Evolutionary conservation across 2,329 filamentous ascomycete genomes (phyloP).

Genomic region (Trichophyton benhamiae): DNA sequence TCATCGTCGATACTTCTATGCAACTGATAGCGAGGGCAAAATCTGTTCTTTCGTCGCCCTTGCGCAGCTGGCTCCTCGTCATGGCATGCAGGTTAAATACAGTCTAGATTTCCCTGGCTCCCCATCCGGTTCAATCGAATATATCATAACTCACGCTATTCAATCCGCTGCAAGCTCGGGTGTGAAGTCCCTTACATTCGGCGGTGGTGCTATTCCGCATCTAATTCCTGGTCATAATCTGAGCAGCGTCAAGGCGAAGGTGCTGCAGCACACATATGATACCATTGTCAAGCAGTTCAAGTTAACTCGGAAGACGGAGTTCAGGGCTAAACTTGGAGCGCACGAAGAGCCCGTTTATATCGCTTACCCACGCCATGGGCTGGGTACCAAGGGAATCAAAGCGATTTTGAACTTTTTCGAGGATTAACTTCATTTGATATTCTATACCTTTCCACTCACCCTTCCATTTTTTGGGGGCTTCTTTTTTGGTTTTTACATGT

Average conservation of each 20-base stretch:
- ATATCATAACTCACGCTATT: constrained; percentile 62
- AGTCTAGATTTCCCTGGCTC: constrained; percentile 83
- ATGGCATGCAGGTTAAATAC: constrained; percentile 93
- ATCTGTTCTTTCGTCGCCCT: constrained; percentile 70
- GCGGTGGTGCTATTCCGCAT: constrained; percentile 63
- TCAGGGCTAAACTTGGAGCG: constrained; percentile 80
- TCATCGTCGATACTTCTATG: constrained; percentile 78
- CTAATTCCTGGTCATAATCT: constrained; percentile 72
- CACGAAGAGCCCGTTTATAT: constrained; percentile 77
- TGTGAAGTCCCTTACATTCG: constrained; percentile 65
- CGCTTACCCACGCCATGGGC: constrained; percentile 74
- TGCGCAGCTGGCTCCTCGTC: constrained; percentile 63
- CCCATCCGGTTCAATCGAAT: constrained; percentile 78
- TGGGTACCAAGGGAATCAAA: constrained; percentile 68
- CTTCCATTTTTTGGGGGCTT: background rate
- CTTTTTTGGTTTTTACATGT: background rate
- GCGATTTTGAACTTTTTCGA: constrained; percentile 88
- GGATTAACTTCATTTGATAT: constrained; percentile 28
- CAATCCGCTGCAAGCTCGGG: constrained; percentile 48
- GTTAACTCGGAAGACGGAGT: constrained; percentile 73
- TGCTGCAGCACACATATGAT: constrained; percentile 71
- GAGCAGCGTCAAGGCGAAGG: constrained; percentile 64
- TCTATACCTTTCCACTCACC: background rate
- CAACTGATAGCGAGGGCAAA: constrained; percentile 57
- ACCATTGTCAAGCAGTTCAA: constrained; percentile 70